Base-by-base conservation (phyloP, 2,329 filamentous ascomycete genomes). In the Geoglossum cookeanum region DNA sequence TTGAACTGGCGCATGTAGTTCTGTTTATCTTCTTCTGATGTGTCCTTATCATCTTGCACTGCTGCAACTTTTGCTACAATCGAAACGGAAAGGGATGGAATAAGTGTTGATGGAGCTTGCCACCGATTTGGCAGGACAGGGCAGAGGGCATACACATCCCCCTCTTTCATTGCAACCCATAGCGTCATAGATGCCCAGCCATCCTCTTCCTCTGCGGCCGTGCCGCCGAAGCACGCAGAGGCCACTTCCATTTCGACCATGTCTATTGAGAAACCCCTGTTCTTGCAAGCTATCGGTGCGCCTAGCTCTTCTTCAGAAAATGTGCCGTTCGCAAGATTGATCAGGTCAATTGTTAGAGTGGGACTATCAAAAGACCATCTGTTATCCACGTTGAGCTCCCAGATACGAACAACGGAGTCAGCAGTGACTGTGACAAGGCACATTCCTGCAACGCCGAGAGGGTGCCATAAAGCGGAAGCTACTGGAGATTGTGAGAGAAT, bases 101-200 rank as follows among this genome's bases (percentile, higher is more conserved):
- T 80, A 35, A 92, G 74, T 0, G 85, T 84, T 1, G 83, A 77
- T 13, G 84, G 82, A 29, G 85, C 82, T 29, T 86, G 81, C 89
- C 91, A 97, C 64, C 84, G 87, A 55, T 82, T 81, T 0, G 92
- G 92, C 35, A 98, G 74, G 45, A 98, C 75, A 1, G 92, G 92
- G 66, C 90, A 96, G 7, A 98, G 74, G 1, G 91, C 90, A 66
- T 98, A 98, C 4, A 97, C 78, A 65, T 96, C 90, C 3, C 92
- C 92, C 59, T 88, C 85, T 42, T 81, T 81, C 85, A 96, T 98
- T n/a, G 90, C 89, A 55, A 97, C 74, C 87, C 91, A 98, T 9
- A 98, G 75, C 0, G 92, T 97, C 86, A 96, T 96, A 8, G 90
- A 81, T 6, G 89, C 86, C 92, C 92, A 98, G 1, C 78, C 78